phyloP scores from a whole-genome alignment of 2,329 filamentous ascomycete species.

The Fusarium nisikadoi region DNA sequence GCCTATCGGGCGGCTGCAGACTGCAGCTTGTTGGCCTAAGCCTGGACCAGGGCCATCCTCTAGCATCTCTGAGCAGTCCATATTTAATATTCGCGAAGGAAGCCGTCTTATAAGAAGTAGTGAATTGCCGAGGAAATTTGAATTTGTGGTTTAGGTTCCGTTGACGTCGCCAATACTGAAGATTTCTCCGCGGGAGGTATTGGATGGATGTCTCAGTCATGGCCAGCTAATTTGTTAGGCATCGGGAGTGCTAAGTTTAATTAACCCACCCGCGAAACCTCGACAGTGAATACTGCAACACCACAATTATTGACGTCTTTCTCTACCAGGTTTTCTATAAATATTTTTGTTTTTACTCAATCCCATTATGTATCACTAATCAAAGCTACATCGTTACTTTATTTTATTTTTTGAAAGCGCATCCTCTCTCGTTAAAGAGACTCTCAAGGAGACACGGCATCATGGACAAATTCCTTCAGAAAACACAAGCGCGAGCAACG shows the following conservation, averaged over 20 bases:
- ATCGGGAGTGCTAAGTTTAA: not conserved
- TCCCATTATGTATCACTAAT: not conserved
- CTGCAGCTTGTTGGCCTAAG: not conserved
- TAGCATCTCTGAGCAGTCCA: not conserved
- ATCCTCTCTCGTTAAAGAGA: not conserved
- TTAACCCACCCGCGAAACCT: not conserved
- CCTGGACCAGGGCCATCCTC: not conserved
- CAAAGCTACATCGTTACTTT: not conserved
- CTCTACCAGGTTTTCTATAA: not conserved
- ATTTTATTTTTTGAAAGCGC: not conserved
- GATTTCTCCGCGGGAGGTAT: not conserved
- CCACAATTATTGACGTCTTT: not conserved
- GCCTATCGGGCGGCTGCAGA: not conserved
- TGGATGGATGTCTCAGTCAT: not conserved
- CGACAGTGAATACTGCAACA: not conserved
- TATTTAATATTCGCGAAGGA: not conserved
- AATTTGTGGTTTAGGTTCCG: not conserved
- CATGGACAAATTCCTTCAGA: constrained; percentile 15
- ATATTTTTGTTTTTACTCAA: too few species aligned
- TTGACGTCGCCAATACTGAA: not conserved
- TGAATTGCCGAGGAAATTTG: not conserved
- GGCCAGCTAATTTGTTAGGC: constrained; percentile 5
- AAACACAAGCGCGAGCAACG: constrained; percentile 25
- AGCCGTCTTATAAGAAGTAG: not conserved
- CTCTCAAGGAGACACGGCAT: not conserved